Base-by-base conservation (phyloP, 495 filamentous ascomycete species). In the Penicillium angulare region DNA sequence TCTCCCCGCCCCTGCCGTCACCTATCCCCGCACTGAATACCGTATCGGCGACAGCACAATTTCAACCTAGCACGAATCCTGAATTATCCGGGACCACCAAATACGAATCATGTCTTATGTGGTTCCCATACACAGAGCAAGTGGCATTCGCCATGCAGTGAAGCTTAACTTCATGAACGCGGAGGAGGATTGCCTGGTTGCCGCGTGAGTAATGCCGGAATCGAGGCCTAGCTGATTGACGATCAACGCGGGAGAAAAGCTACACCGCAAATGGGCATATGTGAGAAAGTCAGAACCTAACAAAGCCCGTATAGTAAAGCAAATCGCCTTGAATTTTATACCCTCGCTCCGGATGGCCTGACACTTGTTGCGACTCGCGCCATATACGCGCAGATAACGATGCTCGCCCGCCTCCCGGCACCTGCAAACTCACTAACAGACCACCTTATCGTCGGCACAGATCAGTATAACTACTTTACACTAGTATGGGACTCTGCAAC, bases 371-470 rank as follows among this genome's bases (percentile, higher is more conserved):
- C 84, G 50, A 84, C 86, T 5, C 82, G 81, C 56, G 68, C 78
- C 42, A 69, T 99, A 43, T 92, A 89, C 62, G 95, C 92, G 58
- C 85, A 83, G 56, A 83, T 97, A 45, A 84, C 87, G 0, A 90
- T 96, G 72, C 81, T 99, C 33, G 83, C 90, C 49, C 87, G 86
- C 55, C 75, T 99, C 16, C 69, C 72, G 1, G 83, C 81, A 0
- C 93, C 92, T 10, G 78, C 79, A 16, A 78, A 86, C 57, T 81
- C 88, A 15, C 61, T 73, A 5, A 92, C 86, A 7, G 91, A 97
- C 55, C 83, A 97, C 56, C 82, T 99, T 56, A 95, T 99, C 64
- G 79, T 99, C 52, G 92, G 89, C 26, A 97, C 93, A 9, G 86
- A 95, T 61, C 84, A 88, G 46, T 88, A 86, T 58, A 84, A 86